Conservation (phyloP, 208 protist genomes). For the Trypanosoma platydactyli region DNA sequence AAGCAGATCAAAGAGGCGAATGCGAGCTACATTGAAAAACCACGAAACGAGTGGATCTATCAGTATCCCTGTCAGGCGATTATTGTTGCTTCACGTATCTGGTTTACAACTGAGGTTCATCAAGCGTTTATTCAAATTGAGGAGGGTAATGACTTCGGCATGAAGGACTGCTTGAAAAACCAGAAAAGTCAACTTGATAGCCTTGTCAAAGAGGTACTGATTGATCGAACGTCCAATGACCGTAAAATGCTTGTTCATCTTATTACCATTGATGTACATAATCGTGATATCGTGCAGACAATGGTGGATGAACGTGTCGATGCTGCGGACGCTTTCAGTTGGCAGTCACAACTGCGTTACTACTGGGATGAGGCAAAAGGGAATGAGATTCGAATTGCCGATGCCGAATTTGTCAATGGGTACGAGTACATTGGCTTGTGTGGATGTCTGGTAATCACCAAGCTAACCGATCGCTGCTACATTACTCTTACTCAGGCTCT, state of each 20-base stretch:
- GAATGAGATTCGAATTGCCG: slow-evolving; percentile 95
- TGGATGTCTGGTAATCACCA: slow-evolving; percentile 98
- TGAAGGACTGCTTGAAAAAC: slow-evolving; percentile 97
- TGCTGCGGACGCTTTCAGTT: slow-evolving; percentile 93
- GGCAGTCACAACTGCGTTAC: slow-evolving; percentile 98
- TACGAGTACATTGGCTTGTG: slow-evolving; percentile 99
- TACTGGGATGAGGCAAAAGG: slow-evolving; percentile 94
- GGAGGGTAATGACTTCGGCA: slow-evolving; percentile 97
- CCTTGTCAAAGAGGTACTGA: slow-evolving; percentile 94
- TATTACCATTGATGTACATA: slow-evolving; percentile 98
- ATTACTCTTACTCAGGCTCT: slow-evolving; percentile 97
- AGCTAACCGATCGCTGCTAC: slow-evolving; percentile 98
- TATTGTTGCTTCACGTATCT: slow-evolving; percentile 95
- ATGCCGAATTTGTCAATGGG: slow-evolving; percentile 96
- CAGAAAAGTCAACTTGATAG: slow-evolving; percentile 93
- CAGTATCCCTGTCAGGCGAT: slow-evolving; percentile 96
- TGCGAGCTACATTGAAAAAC: slow-evolving; percentile 95
- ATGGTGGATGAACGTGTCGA: slow-evolving; percentile 96
- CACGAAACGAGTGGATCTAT: slow-evolving; percentile 96
- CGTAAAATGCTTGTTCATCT: slow-evolving; percentile 98
- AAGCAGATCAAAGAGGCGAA: slow-evolving; percentile 90
- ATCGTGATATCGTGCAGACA: slow-evolving; percentile 92
- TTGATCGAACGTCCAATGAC: slow-evolving; percentile 89
- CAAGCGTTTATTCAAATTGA: slow-evolving; percentile 97
- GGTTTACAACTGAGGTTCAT: slow-evolving; percentile 97